Evolutionary conservation across 208 protist species (phyloP), one percentile per base, ranked within the genome.

Genomic region (Leishmania turanica): DNA sequence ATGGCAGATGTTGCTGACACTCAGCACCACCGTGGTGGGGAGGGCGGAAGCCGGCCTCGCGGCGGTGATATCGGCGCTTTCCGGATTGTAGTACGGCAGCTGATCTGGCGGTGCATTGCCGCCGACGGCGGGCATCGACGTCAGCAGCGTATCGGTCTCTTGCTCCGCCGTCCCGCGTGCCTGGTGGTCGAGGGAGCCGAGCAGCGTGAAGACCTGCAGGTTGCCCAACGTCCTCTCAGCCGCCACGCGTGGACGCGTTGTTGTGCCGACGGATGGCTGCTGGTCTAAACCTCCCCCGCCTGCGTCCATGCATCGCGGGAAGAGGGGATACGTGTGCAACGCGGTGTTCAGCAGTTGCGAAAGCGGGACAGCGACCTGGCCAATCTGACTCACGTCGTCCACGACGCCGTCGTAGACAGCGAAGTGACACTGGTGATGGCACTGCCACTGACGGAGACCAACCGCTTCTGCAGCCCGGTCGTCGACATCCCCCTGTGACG

Each of bases 371-470:
- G 81, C 78, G 24, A 88, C 91, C 60, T 91, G 87, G 70, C 95
- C 92, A 49, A 97, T 84, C n/a, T 87, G 82, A 70, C 93, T 93
- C 62, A 86, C 89, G 64, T 93, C 87, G 66, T 96, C 91, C 51
- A 93, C 83, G 62, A 95, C 86, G 64, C 93, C 93, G 80, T 96
- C 92, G 85, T 90, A 97, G 7, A 97, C 89, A 60, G 80, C 80
- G 49, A 96, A 87, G 69, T 84, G 31, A 51, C 82, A 86, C 58
- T 73, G 58, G 64, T 82, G 82, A 27, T n/a, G n/a, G 34, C 42
- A 42, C 31, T 40, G 11, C 17, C 13, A 9, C 58, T 78, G 24
- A 42, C 8, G 58, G 34, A 42, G 54, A 34, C 27, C 58, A 13
- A 47, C 56, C 74, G 34, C 21, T 40, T 68, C 74, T 11, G 19